Base-by-base conservation (phyloP, 148 eudicot genomes). In the Diospyros kaki region DNA sequence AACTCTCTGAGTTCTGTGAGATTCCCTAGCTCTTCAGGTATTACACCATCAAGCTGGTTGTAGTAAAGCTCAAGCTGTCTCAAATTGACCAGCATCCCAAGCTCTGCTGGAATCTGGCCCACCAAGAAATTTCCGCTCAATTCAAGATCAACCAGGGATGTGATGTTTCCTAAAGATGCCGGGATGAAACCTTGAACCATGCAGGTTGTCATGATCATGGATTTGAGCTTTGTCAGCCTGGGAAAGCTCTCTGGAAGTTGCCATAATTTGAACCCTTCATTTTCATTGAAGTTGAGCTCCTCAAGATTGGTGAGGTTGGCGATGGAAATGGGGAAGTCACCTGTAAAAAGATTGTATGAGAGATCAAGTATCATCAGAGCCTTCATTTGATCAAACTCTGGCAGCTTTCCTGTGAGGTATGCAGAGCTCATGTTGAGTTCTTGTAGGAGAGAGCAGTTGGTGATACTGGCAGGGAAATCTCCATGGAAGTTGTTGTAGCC, bases 111-210 rank as follows among this genome's bases (percentile, higher is more conserved):
- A 50, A 93, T 81, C 48, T 68, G 58, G 14, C 98, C 97, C 41
- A 72, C 61, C 9, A 93, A 77, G 74, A 53, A 82, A 73, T 93
- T 93, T 4, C 94, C 96, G 39, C 85, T 81, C 64, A 93, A 78
- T 77, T 93, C 96, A 58, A 93, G 90, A 81, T 93, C 96, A 76
- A 88, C 79, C 12, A 93, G 91, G 12, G 92, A 89, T 46, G 94
- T 88, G 87, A 89, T 91, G 79, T 89, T 91, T 15, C 96, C 93
- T 15, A 93, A 62, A 10, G 81, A 81, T 43, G 86, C 73, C 3
- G 85, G 93, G 73, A 94, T 90, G 11, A 10, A 62, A 48, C 98
- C 97, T 2, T 42, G 73, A 54, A 92, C 58, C 76, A 68, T 87
- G 76, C 90, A 88, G 4, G 97, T 83, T 45, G 87, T 76, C 61